Evolutionary conservation across 2,329 filamentous ascomycete species (phyloP), one percentile per base, ranked within the genome.

Genomic region (Didymella pinodella): DNA sequence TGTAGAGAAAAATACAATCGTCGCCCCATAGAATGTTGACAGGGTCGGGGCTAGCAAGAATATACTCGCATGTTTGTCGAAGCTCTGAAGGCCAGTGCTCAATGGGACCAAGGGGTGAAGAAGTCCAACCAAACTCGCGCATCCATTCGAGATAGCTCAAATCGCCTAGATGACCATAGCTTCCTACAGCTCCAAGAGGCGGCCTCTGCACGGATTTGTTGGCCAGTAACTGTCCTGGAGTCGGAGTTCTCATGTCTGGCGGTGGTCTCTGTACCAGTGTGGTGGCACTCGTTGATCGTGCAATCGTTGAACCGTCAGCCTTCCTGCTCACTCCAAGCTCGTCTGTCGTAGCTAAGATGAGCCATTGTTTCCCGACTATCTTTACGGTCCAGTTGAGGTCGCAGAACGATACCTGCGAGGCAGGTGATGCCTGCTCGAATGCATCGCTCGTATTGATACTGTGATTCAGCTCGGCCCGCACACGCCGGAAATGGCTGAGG

Each of bases 1-100:
- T 91, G 74, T 91, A 91, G 36, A 91, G 88, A 6, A 84, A 83
- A 20, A 87, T 84, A 48, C 85, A 80, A 7, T 92, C 86, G 1
- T 82, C 80, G 0, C 90, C 90, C 90, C 91, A 93, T 72, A 92
- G 92, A 81, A 92, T 85, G 8, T 88, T 88, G 4, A 87, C 85
- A 1, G 89, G 88, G 49, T 74, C 69, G 16, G 73, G 66, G 56
- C 65, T 69, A 22, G 68, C 70, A 59, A 94, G 92, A 65, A 94
- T 86, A 43, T 93, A 78, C 73, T 92, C 93, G 48, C 90, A 88
- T 86, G 92, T 90, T 61, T 86, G 85, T 57, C 91, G 84, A 53
- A 94, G 77, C 65, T 92, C 89, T 32, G 84, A 76, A 1, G 84
- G 78, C 90, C 91, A 95, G 40, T 81, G 76, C 61, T 90, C 87